Base-by-base conservation (phyloP, 495 filamentous ascomycete species). In the Physcia stellaris region DNA sequence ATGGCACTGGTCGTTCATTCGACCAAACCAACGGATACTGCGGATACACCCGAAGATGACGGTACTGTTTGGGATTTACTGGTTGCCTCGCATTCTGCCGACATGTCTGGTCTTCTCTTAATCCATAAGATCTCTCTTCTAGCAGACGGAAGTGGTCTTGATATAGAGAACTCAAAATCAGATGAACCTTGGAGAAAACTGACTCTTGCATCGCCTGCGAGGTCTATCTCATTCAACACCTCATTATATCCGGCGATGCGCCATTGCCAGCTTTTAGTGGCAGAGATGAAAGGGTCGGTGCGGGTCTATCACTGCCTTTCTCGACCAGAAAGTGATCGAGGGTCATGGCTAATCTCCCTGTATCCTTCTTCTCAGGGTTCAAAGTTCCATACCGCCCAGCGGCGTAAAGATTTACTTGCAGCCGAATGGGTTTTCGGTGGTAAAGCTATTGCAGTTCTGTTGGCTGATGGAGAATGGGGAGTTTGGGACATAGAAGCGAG, bases 401-500 rank as follows among this genome's bases (percentile, higher is more conserved):
- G n/a, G 13, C 73, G 87, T 24, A 95, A 93, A 52, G 71, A 70
- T 1, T 71, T 94, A 23, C 62, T 92, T n/a, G 79, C 78, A 41
- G 80, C 84, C 0, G 65, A 80, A 39, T 95, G 88, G 88, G 73
- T 85, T 6, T 63, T 79, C n/a, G 73, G 77, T 30, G 87, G 86
- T 26, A 75, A 70, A 29, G 80, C 79, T 10, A 66, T 94, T 26
- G 62, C 94, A 45, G 71, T 75, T 4, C 66, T 96, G 6, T 67
- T 88, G 10, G 71, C 70, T 4, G 85, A 94, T 55, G 88, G 86
- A 0, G 80, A 92, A 61, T 96, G 87, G 87, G 87, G 84, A 3
- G 74, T 96, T 20, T 95, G 88, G 86, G 84, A 92, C 58, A 64
- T 87, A 22, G 76, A 84, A 49, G 76, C 79, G 1, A 67, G 73